Base-by-base conservation (phyloP, 805 yeast species). In the Candida koratica region DNA sequence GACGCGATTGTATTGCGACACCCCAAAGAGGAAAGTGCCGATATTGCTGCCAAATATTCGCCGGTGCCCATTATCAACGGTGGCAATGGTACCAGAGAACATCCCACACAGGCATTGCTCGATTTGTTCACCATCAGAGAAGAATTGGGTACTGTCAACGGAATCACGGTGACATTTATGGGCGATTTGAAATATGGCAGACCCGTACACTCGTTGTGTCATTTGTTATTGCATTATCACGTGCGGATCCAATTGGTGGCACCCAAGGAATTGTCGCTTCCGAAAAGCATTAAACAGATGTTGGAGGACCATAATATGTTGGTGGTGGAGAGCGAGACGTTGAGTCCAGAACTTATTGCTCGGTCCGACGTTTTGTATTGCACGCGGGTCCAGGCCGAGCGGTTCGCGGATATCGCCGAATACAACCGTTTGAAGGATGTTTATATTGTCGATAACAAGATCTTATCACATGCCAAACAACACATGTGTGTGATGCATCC, bases 401-500 rank as follows among this genome's bases (percentile, higher is more conserved):
- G 99, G 69, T 94, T 93, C 63, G 67, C 73, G 35, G 79, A 80
- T 58, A 71, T 65, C 49, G 79, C 67, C 32, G 84, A 88, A 57
- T 93, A 87, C 67, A 82, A 83, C 62, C 75, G 90, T 56, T 77
- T 90, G 58, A 89, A 88, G 75, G 95, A 90, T 60, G 74, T 85
- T 8, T 93, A 88, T 65, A 76, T 87, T 56, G 93, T 93, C 43
- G 96, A 93, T 69, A 90, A 90, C 77, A 81, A 75, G 66, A 84
- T 90, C 44, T 75, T 93, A 58, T 74, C 87, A 19, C 80, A 84
- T 61, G 97, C 98, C 52, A 93, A 94, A 70, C 88, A 87, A 61
- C 96, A 93, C 67, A 93, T 93, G 97, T 87, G 96, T 63, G 84
- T 93, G 46, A 83, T 93, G 95, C 99, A 93, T 62, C 99, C 99